Evolutionary conservation across 2,329 filamentous ascomycete species (phyloP), one percentile per base, ranked within the genome.

Genomic region (Ophiostoma fasciatum): DNA sequence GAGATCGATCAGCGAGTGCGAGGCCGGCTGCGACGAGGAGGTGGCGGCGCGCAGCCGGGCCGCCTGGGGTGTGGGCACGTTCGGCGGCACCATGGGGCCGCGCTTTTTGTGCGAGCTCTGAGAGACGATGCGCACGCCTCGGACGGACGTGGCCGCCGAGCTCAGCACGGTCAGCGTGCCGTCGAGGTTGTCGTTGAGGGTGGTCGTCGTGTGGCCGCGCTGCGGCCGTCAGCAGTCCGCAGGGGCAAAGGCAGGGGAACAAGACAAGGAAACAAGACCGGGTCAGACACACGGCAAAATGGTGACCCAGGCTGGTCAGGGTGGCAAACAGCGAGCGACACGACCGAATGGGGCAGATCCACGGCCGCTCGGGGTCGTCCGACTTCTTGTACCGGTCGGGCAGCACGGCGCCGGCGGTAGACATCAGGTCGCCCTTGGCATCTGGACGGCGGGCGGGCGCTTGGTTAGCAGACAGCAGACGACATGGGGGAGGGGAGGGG

Each of bases 311-410:
- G 1, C 37, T 18, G 5, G 12, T 4, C 28, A 41, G 14, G 13
- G n/a, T 18, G 10, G 27, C 13, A 21, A 41, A 43, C 2, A 40
- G 28, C 7, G 13, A 4, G 3, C 39, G 33, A 17, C 43, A 45
- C n/a, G 41, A 36, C 4, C 41, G 39, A 4, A 45, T 18, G 2
- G 43, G 39, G 20, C 43, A 45, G 12, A 42, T 23, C 43, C 39
- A 45, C 8, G 39, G 39, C 3, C 14, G 15, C 4, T 12, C 9
- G 5, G 28, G 18, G 8, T 14, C n/a, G 4, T n/a, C 4, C 3
- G 12, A 17, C 11, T 27, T 20, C 7, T 28, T 30, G 41, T 45
- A 45, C 1, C 22, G 18, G 21, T 40, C 39, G 1, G 43, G 43
- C 10, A 43, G 20, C 3, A 42, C 15, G 1, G 31, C 35, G 15